These are phyloP conservation scores for Tolypocladium paradoxum DNA, from an alignment of 2,329 filamentous ascomycete species.

Conservation along the genomic window DNA sequence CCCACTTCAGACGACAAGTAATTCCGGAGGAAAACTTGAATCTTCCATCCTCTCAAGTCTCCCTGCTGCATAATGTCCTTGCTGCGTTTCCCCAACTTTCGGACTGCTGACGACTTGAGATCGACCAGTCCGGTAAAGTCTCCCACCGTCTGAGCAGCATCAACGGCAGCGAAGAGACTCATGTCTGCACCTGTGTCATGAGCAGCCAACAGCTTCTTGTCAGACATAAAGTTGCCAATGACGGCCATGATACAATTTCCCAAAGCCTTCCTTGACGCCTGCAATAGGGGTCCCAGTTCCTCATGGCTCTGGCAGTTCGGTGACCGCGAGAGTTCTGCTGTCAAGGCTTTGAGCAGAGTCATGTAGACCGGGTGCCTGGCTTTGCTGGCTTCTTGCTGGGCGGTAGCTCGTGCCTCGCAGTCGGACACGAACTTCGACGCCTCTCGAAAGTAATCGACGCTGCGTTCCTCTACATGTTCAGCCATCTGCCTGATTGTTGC, in stretches of 20 bases:
- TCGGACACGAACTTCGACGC: slow-evolving; percentile 14
- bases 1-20: slow-evolving; percentile 22
- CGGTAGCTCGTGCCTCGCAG: slow-evolving; percentile 7
- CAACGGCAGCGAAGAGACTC: slow-evolving; percentile 20
- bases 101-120: slow-evolving; percentile 19
- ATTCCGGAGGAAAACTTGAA: slow-evolving; percentile 31
- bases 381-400: neutral
- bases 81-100: slow-evolving; percentile 25
- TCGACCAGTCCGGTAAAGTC: slow-evolving; percentile 10
- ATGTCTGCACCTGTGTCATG: slow-evolving; percentile 12
- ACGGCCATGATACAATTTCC: slow-evolving; percentile 14
- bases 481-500: slow-evolving; percentile 31
- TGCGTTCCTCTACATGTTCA: slow-evolving; percentile 30
- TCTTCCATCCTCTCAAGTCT: slow-evolving; percentile 32
- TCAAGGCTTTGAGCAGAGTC: slow-evolving; percentile 24
- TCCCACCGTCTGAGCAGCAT: slow-evolving; percentile 16
- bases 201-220: slow-evolving; percentile 18
- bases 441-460: slow-evolving; percentile 26
- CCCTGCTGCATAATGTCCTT: slow-evolving; percentile 21
- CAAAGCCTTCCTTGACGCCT: slow-evolving; percentile 15
- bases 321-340: slow-evolving; percentile 16
- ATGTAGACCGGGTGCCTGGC: slow-evolving; percentile 16
- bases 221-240: slow-evolving; percentile 15
- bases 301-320: slow-evolving; percentile 14
- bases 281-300: slow-evolving; percentile 12